Percentiles rank a stretch among this genome's conserved stretches.
These are phyloP conservation scores for Aegilops bicornis DNA, from an alignment of 176 grass and related monocot species.

Conservation along the genomic window DNA sequence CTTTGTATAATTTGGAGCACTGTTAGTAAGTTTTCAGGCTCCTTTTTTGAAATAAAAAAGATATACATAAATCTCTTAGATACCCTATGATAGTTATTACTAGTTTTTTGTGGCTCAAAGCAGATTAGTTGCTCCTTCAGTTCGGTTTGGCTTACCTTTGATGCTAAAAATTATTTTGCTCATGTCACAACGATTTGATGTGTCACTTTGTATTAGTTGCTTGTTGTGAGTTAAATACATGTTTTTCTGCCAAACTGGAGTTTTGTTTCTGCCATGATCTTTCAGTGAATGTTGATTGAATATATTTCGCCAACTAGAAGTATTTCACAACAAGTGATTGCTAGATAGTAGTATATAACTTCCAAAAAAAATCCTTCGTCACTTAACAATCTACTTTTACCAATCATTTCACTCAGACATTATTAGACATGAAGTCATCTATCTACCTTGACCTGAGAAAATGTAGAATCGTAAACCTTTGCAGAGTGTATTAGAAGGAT, in stretches of 20 bases:
- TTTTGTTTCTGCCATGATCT: neutral
- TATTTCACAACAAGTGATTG: neutral
- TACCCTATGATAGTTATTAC: neutral
- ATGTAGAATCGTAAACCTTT: slow-evolving; percentile 46
- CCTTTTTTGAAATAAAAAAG: neutral
- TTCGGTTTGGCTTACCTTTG: neutral
- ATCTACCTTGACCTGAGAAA: slow-evolving; percentile 24
- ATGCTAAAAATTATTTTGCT: neutral
- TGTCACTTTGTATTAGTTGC: neutral
- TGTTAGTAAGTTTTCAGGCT: neutral
- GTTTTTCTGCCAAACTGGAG: neutral
- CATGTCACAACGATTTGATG: neutral
- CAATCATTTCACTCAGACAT: neutral
- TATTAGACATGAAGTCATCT: neutral
- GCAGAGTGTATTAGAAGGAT: slow-evolving; percentile 97
- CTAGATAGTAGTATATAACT: neutral
- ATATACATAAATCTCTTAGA: neutral
- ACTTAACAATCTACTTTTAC: slow-evolving; percentile 16
- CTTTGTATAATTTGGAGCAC: neutral
- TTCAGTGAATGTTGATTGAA: neutral
- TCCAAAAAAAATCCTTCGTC: neutral
- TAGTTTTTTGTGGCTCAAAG: neutral
- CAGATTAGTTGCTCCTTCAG: neutral
- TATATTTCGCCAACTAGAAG: neutral
- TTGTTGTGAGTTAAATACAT: neutral